These are phyloP conservation scores for Biancaea sappan DNA, from an alignment of 306 rosid genomes.

Conservation along the genomic window DNA sequence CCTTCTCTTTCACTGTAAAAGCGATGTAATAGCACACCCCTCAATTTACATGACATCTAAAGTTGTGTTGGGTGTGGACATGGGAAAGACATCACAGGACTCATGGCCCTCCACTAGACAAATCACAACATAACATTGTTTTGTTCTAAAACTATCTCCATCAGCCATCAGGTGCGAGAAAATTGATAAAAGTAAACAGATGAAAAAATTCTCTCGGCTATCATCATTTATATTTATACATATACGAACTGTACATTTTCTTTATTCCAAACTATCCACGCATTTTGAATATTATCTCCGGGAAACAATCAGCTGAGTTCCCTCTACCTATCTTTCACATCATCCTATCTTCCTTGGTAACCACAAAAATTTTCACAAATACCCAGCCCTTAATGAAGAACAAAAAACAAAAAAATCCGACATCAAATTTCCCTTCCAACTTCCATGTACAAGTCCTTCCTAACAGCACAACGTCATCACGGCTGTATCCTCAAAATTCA, in stretches of 20 bases:
- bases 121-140: not conserved
- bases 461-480: slow-evolving; percentile 20
- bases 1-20: slow-evolving; percentile 49
- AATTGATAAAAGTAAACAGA: not conserved
- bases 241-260: slow-evolving; percentile 66
- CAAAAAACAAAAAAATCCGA: not conserved
- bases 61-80: not conserved
- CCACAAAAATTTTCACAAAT: slow-evolving; percentile 47
- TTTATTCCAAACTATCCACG: slow-evolving; percentile 52
- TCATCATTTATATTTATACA: slow-evolving; percentile 34
- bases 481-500: slow-evolving; percentile 66
- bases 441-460: slow-evolving; percentile 52
- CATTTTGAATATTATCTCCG: slow-evolving; percentile 47
- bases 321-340: slow-evolving; percentile 56
- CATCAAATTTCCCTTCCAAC: slow-evolving; percentile 33
- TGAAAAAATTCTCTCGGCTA: slow-evolving; percentile 20
- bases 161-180: slow-evolving; percentile 1
- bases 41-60: slow-evolving; percentile 12
- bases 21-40: slow-evolving; percentile 33
- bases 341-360: slow-evolving; percentile 55
- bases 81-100: not conserved
- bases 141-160: slow-evolving; percentile 9
- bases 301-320: slow-evolving; percentile 49
- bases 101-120: slow-evolving; percentile 3
- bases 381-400: slow-evolving; percentile 24